Percentiles rank a stretch among this genome's conserved stretches.
These are phyloP conservation scores for Pelargonium australe DNA, from an alignment of 441 rosid genomes.

Conservation along the genomic window DNA sequence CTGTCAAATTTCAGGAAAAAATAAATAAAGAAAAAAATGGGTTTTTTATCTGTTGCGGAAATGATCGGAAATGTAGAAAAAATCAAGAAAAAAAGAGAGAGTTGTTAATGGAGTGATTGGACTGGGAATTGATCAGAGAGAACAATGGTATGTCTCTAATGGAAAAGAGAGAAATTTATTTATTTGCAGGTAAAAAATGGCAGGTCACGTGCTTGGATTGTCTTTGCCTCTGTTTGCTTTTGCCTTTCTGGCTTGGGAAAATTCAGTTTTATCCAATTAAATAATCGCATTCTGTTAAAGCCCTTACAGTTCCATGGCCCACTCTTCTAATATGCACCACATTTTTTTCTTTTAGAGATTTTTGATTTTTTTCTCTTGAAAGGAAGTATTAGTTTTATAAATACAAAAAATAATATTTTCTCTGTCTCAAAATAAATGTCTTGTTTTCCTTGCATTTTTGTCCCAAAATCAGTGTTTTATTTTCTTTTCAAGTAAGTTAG, in stretches of 20 bases:
- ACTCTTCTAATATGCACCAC: neutral
- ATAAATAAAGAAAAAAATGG: neutral
- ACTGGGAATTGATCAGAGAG: slow-evolving; percentile 4
- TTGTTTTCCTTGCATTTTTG: no score
- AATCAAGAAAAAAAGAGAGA: no score
- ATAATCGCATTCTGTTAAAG: slow-evolving; percentile 1
- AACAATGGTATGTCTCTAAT: neutral
- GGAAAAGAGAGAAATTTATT: neutral
- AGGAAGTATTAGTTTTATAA: neutral
- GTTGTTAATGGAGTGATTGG: neutral
- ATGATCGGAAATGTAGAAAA: neutral
- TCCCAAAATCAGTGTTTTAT: no score
- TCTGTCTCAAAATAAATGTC: no score
- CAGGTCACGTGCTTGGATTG: slow-evolving; percentile 8
- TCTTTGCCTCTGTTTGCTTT: slow-evolving; percentile 1
- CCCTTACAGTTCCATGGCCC: neutral
- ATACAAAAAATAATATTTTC: no score
- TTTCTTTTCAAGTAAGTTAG: no score
- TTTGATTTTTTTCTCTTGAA: neutral
- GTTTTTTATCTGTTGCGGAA: neutral
- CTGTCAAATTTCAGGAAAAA: neutral
- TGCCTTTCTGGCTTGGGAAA: neutral
- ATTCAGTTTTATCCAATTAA: no score
- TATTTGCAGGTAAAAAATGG: neutral
- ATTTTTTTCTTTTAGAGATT: neutral